Conservation (phyloP, 1,284 basidiomycete genomes). For the Cutaneotrichosporon daszewskae region DNA sequence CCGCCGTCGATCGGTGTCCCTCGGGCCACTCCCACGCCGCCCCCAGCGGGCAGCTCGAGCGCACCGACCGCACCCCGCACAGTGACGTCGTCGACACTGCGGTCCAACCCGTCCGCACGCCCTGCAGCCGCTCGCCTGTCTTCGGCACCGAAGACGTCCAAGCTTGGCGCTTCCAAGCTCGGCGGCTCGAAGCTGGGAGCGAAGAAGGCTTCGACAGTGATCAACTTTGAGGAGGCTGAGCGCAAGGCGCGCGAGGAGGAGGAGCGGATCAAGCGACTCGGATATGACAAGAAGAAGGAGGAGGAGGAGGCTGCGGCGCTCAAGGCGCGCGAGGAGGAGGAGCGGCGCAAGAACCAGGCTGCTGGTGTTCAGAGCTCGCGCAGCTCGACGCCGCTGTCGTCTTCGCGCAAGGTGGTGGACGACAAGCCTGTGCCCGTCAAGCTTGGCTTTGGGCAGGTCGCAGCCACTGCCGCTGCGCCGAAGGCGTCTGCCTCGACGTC, state of each 20-base stretch:
- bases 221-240: constrained; percentile 90
- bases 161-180: constrained; percentile 60
- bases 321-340: constrained; percentile 53
- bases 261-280: constrained; percentile 71
- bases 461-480: constrained; percentile 47
- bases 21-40: constrained; percentile 21
- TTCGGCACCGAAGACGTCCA: constrained; percentile 48
- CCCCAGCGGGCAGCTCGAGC: constrained; percentile 5
- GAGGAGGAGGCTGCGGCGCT: constrained; percentile 54
- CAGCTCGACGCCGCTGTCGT: constrained; percentile 11
- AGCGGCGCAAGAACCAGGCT: constrained; percentile 53
- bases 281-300: constrained; percentile 77
- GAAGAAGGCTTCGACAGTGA: constrained; percentile 65
- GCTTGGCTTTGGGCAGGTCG: constrained; percentile 77
- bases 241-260: constrained; percentile 80
- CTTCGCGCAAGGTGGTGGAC: constrained; percentile 27
- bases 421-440: constrained; percentile 39
- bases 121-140: constrained; percentile 51
- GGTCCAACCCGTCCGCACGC: constrained; percentile 50
- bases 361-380: constrained; percentile 26
- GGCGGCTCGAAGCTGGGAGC: constrained; percentile 60
- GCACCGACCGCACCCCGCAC: constrained; percentile 42
- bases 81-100: constrained; percentile 50
- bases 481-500: constrained; percentile 47
- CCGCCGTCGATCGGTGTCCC: constrained; percentile 40